Conservation (phyloP, 2,329 filamentous ascomycete species). For the Arachnomyces sp. region DNA sequence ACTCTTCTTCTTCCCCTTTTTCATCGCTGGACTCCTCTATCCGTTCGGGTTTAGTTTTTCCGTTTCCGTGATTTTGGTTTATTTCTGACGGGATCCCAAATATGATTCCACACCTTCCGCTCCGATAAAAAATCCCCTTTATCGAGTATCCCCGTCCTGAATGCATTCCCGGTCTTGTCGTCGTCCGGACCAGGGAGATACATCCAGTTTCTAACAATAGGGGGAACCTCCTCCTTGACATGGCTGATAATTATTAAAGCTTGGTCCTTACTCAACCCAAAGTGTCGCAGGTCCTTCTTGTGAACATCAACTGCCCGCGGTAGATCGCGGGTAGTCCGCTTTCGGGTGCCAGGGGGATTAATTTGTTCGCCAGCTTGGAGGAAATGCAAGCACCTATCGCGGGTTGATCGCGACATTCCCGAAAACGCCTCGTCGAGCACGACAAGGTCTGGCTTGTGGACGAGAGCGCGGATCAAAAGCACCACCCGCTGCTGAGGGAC, state of each 20-base stretch:
- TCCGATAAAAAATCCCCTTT: conserved; percentile 6
- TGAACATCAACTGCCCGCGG: conserved; percentile 1
- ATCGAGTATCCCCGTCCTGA: conserved; percentile 9
- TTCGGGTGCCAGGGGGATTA: conserved; percentile 20
- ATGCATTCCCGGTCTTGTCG: background rate
- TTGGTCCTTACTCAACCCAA: conserved; percentile 60
- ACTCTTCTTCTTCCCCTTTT: too few species aligned
- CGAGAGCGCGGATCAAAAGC: conserved; percentile 71
- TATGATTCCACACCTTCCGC: conserved; percentile 11
- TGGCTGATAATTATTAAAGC: conserved; percentile 90
- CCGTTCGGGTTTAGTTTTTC: too few species aligned
- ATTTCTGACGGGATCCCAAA: conserved; percentile 7
- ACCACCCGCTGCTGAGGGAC: conserved; percentile 61
- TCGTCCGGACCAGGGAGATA: conserved; percentile 53
- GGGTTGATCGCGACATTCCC: conserved; percentile 69
- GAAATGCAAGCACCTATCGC: conserved; percentile 82
- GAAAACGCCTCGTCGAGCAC: conserved; percentile 84
- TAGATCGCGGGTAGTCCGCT: conserved; percentile 6
- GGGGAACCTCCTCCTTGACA: conserved; percentile 80
- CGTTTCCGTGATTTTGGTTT: too few species aligned
- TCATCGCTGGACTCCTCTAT: too few species aligned
- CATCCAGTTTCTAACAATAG: conserved; percentile 73
- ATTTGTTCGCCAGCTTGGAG: conserved; percentile 57
- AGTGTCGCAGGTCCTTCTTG: conserved; percentile 16
- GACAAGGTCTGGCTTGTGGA: conserved; percentile 73